These are phyloP conservation scores for Kwoniella pini DNA, from an alignment of 768 basidiomycete species.

Conservation along the genomic window DNA sequence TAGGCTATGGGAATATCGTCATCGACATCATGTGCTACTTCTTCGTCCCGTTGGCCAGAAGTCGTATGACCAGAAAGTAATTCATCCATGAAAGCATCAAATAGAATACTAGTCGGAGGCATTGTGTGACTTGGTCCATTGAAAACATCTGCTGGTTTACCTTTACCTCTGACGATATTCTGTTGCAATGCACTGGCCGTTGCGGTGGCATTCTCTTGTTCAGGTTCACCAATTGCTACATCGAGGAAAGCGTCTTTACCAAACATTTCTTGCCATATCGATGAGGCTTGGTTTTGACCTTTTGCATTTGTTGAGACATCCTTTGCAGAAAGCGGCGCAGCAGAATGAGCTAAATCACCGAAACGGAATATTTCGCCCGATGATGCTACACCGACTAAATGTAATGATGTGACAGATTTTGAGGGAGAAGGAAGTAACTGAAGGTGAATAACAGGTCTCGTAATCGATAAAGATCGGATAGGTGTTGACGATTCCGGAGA, in stretches of 20 bases:
- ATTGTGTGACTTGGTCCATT: slow-evolving; percentile 72
- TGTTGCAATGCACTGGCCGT: slow-evolving; percentile 42
- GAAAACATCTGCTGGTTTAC: slow-evolving; percentile 61
- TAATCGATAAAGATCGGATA: slow-evolving; percentile 5
- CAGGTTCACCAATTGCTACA: slow-evolving; percentile 1
- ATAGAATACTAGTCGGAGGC: slow-evolving; percentile 72
- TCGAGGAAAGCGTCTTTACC: slow-evolving; percentile 69
- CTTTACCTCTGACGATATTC: slow-evolving; percentile 49
- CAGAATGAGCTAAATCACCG: slow-evolving; percentile 33
- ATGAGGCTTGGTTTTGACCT: slow-evolving; percentile 56
- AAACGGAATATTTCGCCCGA: slow-evolving; percentile 52
- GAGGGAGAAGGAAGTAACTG: slow-evolving; percentile 9
- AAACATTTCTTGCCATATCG: slow-evolving; percentile 88
- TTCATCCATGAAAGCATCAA: slow-evolving; percentile 64
- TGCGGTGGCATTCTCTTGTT: slow-evolving; percentile 35
- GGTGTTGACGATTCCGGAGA: slow-evolving; percentile 10
- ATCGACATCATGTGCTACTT: slow-evolving; percentile 20
- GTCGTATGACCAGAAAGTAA: slow-evolving; percentile 50
- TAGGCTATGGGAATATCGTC: slow-evolving; percentile 19
- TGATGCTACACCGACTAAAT: slow-evolving; percentile 37
- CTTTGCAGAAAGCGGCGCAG: slow-evolving; percentile 56
- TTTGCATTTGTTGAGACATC: slow-evolving; percentile 54
- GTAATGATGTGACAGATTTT: slow-evolving; percentile 11
- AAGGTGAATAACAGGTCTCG: slow-evolving; percentile 5
- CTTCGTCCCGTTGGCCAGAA: neutral